phyloP scores from a whole-genome alignment of 2,329 filamentous ascomycete genomes.

The Zalaria obscura region DNA sequence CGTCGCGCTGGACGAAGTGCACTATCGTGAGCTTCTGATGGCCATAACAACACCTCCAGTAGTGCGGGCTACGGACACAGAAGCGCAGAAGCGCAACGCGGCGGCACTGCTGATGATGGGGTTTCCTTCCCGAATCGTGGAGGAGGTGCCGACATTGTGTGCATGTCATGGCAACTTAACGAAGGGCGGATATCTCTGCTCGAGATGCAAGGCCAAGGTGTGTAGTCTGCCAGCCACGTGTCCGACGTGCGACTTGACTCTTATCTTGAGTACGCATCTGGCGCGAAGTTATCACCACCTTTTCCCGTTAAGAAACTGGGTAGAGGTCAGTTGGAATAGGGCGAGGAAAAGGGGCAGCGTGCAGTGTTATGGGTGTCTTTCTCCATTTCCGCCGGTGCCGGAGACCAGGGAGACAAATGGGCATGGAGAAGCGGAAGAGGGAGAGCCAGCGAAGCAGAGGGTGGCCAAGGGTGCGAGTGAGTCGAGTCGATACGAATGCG shows the following conservation, averaged over 20 bases:
- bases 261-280: conserved; percentile 87
- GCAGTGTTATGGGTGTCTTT: conserved; percentile 67
- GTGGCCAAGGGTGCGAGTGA: conserved; percentile 50
- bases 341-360: conserved; percentile 34
- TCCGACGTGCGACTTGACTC: conserved; percentile 76
- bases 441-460: conserved; percentile 4
- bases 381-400: conserved; percentile 48
- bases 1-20: conserved; percentile 72
- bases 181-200: conserved; percentile 80
- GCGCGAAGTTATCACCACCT: conserved; percentile 89
- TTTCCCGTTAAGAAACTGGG: conserved; percentile 82
- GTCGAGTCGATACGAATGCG: conserved; percentile 77
- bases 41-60: conserved; percentile 79
- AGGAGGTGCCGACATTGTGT: conserved; percentile 61
- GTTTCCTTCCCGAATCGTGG: conserved; percentile 76
- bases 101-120: conserved; percentile 83
- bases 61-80: conserved; percentile 38
- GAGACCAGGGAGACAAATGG: conserved; percentile 10
- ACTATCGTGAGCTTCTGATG: conserved; percentile 82
- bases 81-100: conserved; percentile 23
- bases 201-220: conserved; percentile 75
- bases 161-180: conserved; percentile 78
- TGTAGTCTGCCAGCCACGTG: conserved; percentile 84
- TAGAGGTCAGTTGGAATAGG: conserved; percentile 70
- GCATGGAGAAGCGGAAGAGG: conserved; percentile 1